Percentiles rank a stretch among this genome's conserved stretches.
phyloP scores from a whole-genome alignment of 163 green algal species.

The Chloromonas sp. region DNA sequence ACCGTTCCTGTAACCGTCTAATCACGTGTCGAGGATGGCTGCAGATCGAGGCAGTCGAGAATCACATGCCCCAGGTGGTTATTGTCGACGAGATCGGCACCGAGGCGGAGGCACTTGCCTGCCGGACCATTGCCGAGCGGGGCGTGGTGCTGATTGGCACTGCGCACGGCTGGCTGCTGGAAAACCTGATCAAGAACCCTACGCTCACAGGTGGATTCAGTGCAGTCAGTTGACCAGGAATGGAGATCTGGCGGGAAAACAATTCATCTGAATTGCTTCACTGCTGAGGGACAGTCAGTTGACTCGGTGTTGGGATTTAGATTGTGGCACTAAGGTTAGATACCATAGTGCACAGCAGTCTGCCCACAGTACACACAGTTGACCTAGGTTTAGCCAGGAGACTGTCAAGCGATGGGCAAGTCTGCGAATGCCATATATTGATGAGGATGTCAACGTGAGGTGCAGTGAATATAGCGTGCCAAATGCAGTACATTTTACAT shows the following conservation, averaged over 20 bases:
- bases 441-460: not conserved
- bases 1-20: too few relatives aligned
- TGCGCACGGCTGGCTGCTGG: not conserved
- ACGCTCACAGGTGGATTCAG: conserved; percentile 28
- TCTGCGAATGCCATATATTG: not conserved
- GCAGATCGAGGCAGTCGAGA: conserved; percentile 91
- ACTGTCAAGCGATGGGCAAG: not conserved
- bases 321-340: not conserved
- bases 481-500: too few relatives aligned
- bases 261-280: not conserved
- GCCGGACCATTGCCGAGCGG: conserved; percentile 11
- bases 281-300: not conserved
- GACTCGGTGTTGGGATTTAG: not conserved
- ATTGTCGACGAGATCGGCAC: conserved; percentile 86
- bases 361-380: not conserved
- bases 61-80: conserved; percentile 89
- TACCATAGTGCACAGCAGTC: not conserved
- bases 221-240: conserved; percentile 58
- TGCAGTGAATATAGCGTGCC: too few relatives aligned
- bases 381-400: not conserved
- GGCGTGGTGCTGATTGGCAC: conserved; percentile 12
- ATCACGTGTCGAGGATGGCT: too few relatives aligned
- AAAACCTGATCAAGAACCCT: conserved; percentile 8
- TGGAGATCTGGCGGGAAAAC: not conserved
- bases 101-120: conserved; percentile 10